Conservation (phyloP, 768 basidiomycete genomes). For the Paxillus ammoniavirescens region DNA sequence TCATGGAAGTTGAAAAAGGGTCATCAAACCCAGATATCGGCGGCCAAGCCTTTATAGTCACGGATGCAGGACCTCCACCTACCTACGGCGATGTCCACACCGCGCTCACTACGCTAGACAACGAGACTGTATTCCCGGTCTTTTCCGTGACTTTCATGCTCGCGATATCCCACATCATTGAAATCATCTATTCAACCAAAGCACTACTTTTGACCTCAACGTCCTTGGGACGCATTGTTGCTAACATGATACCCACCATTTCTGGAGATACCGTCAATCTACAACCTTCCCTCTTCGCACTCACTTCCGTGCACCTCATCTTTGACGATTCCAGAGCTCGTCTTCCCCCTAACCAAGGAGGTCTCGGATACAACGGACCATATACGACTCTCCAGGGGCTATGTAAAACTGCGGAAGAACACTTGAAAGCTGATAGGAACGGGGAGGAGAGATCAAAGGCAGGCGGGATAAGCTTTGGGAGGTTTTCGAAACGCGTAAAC, state of each 20-base stretch:
- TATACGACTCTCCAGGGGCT: conserved; percentile 60
- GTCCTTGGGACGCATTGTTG: conserved; percentile 32
- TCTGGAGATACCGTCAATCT: conserved; percentile 50
- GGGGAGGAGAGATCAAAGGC: conserved; percentile 39
- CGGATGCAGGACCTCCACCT: conserved; percentile 62
- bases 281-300: conserved; percentile 57
- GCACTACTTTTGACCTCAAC: conserved; percentile 35
- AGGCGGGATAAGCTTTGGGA: conserved; percentile 47
- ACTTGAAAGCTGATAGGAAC: conserved; percentile 36
- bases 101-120: conserved; percentile 53
- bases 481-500: conserved; percentile 27
- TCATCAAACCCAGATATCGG: conserved; percentile 60
- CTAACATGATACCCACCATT: conserved; percentile 42
- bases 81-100: conserved; percentile 65
- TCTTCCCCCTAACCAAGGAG: conserved; percentile 51
- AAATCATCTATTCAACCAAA: conserved; percentile 51
- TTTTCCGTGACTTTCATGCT: conserved; percentile 67
- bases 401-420: conserved; percentile 54
- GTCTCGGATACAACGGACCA: conserved; percentile 58
- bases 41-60: conserved; percentile 65
- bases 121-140: conserved; percentile 52
- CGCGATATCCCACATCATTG: conserved; percentile 56
- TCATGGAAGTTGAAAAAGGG: conserved; percentile 51
- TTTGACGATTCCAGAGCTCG: conserved; percentile 69
- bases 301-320: conserved; percentile 53